Percentiles rank a stretch among this genome's conserved stretches.
Evolutionary conservation across 176 grass and related monocot species (phyloP).

Genomic region (Puccinellia tenuiflora): DNA sequence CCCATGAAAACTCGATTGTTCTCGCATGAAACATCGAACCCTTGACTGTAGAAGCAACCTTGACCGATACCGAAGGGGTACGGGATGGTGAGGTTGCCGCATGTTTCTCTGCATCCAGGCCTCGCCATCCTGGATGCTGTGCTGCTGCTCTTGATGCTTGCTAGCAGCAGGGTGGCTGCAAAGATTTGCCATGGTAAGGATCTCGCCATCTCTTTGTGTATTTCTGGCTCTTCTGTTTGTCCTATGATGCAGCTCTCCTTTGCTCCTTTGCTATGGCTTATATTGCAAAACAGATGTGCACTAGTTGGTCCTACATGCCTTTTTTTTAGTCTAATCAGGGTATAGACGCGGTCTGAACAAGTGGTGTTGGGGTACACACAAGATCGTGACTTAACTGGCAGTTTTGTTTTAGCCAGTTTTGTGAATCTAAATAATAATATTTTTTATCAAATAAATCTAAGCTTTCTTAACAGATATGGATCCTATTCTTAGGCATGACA

Average conservation of each 20-base stretch:
- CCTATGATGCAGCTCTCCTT: background rate
- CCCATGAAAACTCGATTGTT: conserved; percentile 1
- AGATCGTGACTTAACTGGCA: background rate
- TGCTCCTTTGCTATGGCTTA: background rate
- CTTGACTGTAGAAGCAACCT: conserved; percentile 8
- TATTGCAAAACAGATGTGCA: background rate
- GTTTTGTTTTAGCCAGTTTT: background rate
- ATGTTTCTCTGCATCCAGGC: conserved; percentile 21
- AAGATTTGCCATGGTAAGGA: background rate
- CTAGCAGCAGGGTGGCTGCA: conserved; percentile 22
- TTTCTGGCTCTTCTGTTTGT: background rate
- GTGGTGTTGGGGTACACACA: background rate
- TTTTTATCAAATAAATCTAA: background rate
- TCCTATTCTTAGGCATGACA: background rate
- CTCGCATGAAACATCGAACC: conserved; percentile 35
- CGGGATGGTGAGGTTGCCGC: conserved; percentile 15
- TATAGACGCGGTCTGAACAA: background rate
- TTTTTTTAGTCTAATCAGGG: background rate
- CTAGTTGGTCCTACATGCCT: background rate
- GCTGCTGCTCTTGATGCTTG: conserved; percentile 13
- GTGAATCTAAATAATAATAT: background rate
- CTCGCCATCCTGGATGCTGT: conserved; percentile 8
- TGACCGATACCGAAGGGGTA: conserved; percentile 38
- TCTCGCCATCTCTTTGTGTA: conserved; percentile 1
- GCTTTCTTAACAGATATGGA: background rate